These are phyloP conservation scores for Cercophora scortea DNA, from an alignment of 495 filamentous ascomycete genomes.

Conservation along the genomic window DNA sequence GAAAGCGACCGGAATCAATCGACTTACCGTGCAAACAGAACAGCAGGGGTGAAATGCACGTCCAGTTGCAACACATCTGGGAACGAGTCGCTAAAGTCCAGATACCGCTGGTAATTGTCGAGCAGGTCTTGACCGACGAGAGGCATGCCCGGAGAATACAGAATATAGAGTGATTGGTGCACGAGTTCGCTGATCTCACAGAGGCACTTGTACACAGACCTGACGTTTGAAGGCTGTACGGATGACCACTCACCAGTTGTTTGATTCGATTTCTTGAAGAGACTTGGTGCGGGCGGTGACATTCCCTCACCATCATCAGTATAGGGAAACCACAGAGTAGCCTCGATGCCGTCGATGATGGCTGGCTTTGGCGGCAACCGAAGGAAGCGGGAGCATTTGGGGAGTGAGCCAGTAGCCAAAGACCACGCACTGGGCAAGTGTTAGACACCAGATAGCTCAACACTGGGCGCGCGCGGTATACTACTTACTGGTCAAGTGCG, in stretches of 20 bases:
- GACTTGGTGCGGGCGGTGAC: not conserved
- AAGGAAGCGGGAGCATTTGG: conserved; percentile 51
- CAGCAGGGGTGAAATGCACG: conserved; percentile 50
- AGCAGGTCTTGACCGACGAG: conserved; percentile 51
- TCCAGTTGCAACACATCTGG: conserved; percentile 50
- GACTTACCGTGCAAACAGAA: conserved; percentile 59
- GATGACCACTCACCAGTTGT: conserved; percentile 35
- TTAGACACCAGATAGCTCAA: conserved; percentile 15
- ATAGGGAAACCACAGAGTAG: conserved; percentile 50
- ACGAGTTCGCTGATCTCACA: conserved; percentile 61
- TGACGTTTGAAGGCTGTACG: conserved; percentile 46
- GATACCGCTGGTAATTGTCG: conserved; percentile 48
- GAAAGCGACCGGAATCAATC: not conserved
- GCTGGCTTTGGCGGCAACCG: conserved; percentile 49
- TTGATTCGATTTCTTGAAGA: conserved; percentile 10
- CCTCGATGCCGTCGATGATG: conserved; percentile 47
- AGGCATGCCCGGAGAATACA: conserved; percentile 53
- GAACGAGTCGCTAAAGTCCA: conserved; percentile 55
- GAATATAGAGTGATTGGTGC: conserved; percentile 54
- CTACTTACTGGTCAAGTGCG: conserved; percentile 57
- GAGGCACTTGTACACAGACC: conserved; percentile 53
- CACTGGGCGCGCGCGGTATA: not conserved
- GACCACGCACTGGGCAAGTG: conserved; percentile 49
- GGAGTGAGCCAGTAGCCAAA: conserved; percentile 52
- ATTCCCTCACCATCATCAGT: conserved; percentile 44